A percentile compares a stretch with the other conserved stretches of the same genome.
phyloP scores from a whole-genome alignment of 441 rosid species.

The Euphorbia schlechtendalii region DNA sequence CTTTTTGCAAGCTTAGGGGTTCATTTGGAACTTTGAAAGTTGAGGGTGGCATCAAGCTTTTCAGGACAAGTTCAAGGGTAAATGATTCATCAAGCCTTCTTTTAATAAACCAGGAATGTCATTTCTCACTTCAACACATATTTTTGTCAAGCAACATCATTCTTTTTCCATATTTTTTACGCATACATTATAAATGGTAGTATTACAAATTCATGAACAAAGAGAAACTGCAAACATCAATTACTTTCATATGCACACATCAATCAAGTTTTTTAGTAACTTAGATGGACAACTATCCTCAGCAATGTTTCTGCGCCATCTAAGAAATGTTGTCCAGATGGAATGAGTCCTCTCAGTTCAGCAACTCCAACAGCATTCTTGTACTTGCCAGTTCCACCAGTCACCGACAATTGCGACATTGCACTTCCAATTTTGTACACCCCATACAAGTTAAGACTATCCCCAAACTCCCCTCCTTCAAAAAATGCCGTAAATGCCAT shows the following conservation, averaged over 20 bases:
- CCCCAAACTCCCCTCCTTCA: constrained; percentile 84
- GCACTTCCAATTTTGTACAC: constrained; percentile 58
- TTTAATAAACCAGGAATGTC: not conserved
- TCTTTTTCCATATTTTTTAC: not conserved
- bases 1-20: no score
- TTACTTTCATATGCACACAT: constrained; percentile 18
- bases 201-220: constrained; percentile 14
- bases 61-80: no score
- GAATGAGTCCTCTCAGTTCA: constrained; percentile 61
- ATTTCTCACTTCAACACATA: not conserved
- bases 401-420: constrained; percentile 62
- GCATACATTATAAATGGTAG: constrained; percentile 8
- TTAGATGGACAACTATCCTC: constrained; percentile 63
- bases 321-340: constrained; percentile 58
- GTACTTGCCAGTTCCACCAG: constrained; percentile 86
- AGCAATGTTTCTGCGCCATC: constrained; percentile 74
- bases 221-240: constrained; percentile 12
- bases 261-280: constrained; percentile 35
- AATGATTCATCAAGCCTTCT: not conserved
- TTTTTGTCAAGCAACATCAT: not conserved
- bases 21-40: no score
- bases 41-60: no score
- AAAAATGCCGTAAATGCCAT: constrained; percentile 87
- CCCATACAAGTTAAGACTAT: constrained; percentile 83
- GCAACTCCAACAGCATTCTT: constrained; percentile 72